Percentiles rank a stretch among this genome's conserved stretches.
These are phyloP conservation scores for Gossypium australe DNA, from an alignment of 345 rosid species.

Conservation along the genomic window DNA sequence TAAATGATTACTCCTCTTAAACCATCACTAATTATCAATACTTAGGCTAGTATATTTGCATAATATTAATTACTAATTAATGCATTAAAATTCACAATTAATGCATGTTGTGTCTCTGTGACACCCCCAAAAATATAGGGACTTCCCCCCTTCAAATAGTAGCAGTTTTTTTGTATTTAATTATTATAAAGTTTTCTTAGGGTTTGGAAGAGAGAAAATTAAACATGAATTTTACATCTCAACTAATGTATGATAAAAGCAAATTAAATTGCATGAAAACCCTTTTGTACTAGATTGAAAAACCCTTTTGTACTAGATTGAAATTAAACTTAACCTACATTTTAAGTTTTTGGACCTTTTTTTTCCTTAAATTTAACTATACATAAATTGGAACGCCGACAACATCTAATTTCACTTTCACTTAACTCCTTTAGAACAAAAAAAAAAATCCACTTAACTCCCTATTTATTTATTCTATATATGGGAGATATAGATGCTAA, in stretches of 20 bases:
- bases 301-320: neutral
- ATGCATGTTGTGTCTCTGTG: neutral
- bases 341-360: neutral
- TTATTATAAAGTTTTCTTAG: neutral
- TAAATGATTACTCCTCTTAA: neutral
- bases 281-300: neutral
- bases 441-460: no score
- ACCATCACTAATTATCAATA: neutral
- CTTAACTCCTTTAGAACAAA: neutral
- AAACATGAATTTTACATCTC: conserved; percentile 18
- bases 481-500: neutral
- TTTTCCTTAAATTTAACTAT: no score
- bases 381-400: neutral
- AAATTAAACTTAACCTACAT: neutral
- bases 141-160: neutral
- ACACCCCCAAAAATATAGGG: neutral
- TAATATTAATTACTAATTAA: neutral
- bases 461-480: no score
- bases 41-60: neutral
- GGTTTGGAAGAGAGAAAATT: neutral
- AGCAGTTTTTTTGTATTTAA: neutral
- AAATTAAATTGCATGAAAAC: neutral
- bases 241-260: conserved; percentile 10
- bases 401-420: neutral
- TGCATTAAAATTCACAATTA: neutral